Evolutionary conservation across 805 yeast species (phyloP).

Genomic region (Clavispora vitiphila): DNA sequence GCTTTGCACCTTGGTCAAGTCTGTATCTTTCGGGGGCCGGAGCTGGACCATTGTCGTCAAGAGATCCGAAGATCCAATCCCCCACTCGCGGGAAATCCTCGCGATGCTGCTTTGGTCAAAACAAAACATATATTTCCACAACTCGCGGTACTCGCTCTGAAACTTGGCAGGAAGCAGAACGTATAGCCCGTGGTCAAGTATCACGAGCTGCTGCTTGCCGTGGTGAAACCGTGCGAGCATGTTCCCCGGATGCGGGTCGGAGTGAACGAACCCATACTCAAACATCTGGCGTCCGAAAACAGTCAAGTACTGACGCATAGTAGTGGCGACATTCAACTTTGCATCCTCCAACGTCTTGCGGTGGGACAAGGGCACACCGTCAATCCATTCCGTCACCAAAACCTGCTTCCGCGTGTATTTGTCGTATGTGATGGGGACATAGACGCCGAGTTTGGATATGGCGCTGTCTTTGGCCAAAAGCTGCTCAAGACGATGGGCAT

Average conservation of each 20-base stretch:
- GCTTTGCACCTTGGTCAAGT: conserved; percentile 36
- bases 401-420: conserved; percentile 46
- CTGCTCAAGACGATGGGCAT: conserved; percentile 39
- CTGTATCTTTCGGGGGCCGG: conserved; percentile 30
- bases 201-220: conserved; percentile 52
- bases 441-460: conserved; percentile 35
- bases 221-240: conserved; percentile 45
- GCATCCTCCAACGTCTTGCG: conserved; percentile 36
- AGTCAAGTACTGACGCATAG: conserved; percentile 48
- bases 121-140: conserved; percentile 62
- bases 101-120: conserved; percentile 45
- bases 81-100: conserved; percentile 57
- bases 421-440: conserved; percentile 51
- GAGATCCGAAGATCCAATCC: conserved; percentile 59
- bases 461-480: conserved; percentile 40
- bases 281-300: conserved; percentile 57
- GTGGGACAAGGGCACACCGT: conserved; percentile 57
- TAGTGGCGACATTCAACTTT: conserved; percentile 32
- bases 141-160: conserved; percentile 48
- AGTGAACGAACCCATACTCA: conserved; percentile 63
- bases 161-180: conserved; percentile 48
- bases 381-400: conserved; percentile 70
- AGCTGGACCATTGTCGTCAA: conserved; percentile 54
- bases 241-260: conserved; percentile 83
- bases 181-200: conserved; percentile 74